Conservation (phyloP, 1,284 basidiomycete species). For the Trichosporon sp. region DNA sequence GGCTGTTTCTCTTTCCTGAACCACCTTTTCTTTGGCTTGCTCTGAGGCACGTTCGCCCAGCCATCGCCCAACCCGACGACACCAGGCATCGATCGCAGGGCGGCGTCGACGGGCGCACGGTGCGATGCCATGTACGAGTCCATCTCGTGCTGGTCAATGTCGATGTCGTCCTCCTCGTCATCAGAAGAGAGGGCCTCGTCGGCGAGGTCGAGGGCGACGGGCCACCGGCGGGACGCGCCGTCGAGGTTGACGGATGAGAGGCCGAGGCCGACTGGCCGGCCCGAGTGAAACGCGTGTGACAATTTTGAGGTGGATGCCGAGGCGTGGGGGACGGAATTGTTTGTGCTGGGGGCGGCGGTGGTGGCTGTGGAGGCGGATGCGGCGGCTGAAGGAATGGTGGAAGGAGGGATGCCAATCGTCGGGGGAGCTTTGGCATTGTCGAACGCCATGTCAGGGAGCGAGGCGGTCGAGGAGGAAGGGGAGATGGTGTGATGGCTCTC, state of each 20-base stretch:
- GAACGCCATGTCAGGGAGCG: conserved; percentile 13
- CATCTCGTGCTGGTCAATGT: conserved; percentile 19
- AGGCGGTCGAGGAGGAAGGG: conserved; percentile 15
- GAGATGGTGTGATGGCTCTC: conserved; percentile 9
- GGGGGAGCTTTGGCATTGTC: conserved; percentile 3
- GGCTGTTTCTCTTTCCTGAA: conserved; percentile 10
- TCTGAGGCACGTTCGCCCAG: conserved; percentile 33
- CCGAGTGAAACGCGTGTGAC: background rate
- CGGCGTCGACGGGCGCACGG: conserved; percentile 24
- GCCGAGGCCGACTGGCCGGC: conserved; percentile 1
- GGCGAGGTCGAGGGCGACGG: conserved; percentile 9
- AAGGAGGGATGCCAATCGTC: conserved; percentile 1
- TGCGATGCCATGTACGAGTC: conserved; percentile 19
- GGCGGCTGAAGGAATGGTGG: background rate
- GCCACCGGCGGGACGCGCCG: conserved; percentile 5
- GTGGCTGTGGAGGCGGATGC: background rate
- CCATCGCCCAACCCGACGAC: conserved; percentile 43
- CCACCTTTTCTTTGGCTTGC: conserved; percentile 14
- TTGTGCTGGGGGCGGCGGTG: background rate
- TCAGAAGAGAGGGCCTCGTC: conserved; percentile 9
- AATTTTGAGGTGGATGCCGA: background rate
- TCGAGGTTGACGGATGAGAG: background rate
- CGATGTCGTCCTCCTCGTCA: conserved; percentile 8
- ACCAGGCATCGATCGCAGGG: conserved; percentile 33
- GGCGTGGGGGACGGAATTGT: background rate